These are phyloP conservation scores for Pochonia chlamydosporia DNA, from an alignment of 2,329 filamentous ascomycete genomes.

Conservation along the genomic window DNA sequence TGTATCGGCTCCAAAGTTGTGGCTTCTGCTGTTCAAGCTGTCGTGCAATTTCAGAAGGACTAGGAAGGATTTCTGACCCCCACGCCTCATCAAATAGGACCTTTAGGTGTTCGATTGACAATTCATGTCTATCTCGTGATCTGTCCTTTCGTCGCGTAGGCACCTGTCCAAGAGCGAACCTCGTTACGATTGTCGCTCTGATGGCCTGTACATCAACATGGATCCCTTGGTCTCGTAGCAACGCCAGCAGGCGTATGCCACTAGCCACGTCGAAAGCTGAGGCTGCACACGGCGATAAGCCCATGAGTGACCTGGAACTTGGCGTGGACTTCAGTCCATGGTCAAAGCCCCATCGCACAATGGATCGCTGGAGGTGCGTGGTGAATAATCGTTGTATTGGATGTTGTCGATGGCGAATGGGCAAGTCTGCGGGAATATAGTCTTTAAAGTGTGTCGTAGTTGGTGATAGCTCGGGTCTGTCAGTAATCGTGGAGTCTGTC, in stretches of 20 bases:
- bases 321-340: constrained; percentile 22
- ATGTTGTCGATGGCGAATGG: constrained; percentile 34
- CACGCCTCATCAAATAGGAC: constrained; percentile 26
- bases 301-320: constrained; percentile 8
- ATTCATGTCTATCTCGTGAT: constrained; percentile 24
- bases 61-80: constrained; percentile 25
- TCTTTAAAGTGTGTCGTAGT: constrained; percentile 4
- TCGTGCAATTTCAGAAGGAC: constrained; percentile 13
- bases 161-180: constrained; percentile 22
- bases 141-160: constrained; percentile 21
- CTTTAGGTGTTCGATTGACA: constrained; percentile 24
- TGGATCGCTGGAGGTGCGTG: constrained; percentile 28
- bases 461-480: background rate
- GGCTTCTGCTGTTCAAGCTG: constrained; percentile 23
- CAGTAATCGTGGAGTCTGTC: background rate
- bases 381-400: constrained; percentile 43
- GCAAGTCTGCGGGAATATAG: constrained; percentile 34
- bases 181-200: constrained; percentile 19
- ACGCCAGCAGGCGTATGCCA: constrained; percentile 29
- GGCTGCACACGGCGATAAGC: constrained; percentile 8
- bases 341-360: constrained; percentile 42
- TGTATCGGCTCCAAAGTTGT: constrained; percentile 24
- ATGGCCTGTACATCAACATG: constrained; percentile 26
- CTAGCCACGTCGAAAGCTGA: constrained; percentile 26
- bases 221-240: constrained; percentile 28